Percentiles rank a stretch among this genome's conserved stretches.
phyloP scores from a whole-genome alignment of 768 basidiomycete genomes.

The Cytidiella melzeri region DNA sequence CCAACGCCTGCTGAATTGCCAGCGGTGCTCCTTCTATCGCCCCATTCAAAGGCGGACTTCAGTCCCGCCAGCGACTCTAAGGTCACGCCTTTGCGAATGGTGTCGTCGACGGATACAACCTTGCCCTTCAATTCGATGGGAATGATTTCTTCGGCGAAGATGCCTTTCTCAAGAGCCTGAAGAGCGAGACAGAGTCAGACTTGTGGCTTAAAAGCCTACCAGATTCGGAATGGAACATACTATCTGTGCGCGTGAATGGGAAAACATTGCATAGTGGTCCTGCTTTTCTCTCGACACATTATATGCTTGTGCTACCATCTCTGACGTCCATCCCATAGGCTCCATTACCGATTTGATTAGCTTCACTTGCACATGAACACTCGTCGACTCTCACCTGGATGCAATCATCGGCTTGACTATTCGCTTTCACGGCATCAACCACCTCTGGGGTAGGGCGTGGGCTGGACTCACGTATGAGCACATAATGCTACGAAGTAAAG shows the following conservation, averaged over 20 bases:
- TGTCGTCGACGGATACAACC: conserved; percentile 72
- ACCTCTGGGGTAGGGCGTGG: conserved; percentile 71
- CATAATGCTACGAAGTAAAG: neutral
- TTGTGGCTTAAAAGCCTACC: neutral
- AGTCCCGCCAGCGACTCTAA: conserved; percentile 67
- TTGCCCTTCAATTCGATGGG: conserved; percentile 72
- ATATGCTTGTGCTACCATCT: conserved; percentile 80
- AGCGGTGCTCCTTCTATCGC: conserved; percentile 62
- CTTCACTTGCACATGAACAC: neutral
- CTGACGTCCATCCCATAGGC: conserved; percentile 96
- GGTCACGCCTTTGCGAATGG: conserved; percentile 81
- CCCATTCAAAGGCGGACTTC: conserved; percentile 88
- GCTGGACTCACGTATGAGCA: conserved; percentile 30
- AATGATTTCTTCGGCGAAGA: conserved; percentile 85
- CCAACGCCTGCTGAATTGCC: conserved; percentile 88
- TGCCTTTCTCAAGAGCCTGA: conserved; percentile 63
- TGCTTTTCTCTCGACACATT: conserved; percentile 76
- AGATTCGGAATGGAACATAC: conserved; percentile 27
- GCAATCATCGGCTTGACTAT: conserved; percentile 67
- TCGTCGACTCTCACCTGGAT: conserved; percentile 51
- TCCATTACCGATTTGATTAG: no score
- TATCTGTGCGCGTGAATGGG: conserved; percentile 73
- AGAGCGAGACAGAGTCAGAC: neutral
- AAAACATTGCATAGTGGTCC: conserved; percentile 85
- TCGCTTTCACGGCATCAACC: conserved; percentile 46